These are phyloP conservation scores for Grigorovia yakushimaensis DNA, from an alignment of 805 yeast genomes.

Conservation along the genomic window DNA sequence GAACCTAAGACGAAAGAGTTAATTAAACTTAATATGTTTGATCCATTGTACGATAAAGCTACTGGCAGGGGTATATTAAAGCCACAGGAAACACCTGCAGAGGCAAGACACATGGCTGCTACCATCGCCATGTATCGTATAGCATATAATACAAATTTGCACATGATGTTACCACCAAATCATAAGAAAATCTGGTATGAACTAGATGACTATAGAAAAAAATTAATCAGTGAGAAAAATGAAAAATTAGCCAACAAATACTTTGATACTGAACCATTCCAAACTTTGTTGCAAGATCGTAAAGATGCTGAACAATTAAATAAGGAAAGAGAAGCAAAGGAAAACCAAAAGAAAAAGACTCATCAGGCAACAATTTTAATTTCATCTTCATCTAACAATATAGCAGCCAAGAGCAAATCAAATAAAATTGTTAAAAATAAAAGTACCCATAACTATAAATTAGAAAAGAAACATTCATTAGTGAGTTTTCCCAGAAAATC, in stretches of 20 bases:
- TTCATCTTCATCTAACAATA: slow-evolving; percentile 12
- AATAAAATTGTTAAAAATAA: background rate
- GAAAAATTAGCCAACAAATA: slow-evolving; percentile 39
- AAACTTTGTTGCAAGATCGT: slow-evolving; percentile 47
- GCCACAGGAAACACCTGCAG: slow-evolving; percentile 74
- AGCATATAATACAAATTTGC: slow-evolving; percentile 70
- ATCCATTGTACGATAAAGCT: slow-evolving; percentile 31
- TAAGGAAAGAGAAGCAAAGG: slow-evolving; percentile 38
- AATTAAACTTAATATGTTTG: slow-evolving; percentile 45
- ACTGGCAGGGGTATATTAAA: slow-evolving; percentile 41
- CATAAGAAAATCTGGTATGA: slow-evolving; percentile 73
- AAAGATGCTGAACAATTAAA: slow-evolving; percentile 34
- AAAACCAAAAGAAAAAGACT: slow-evolving; percentile 42
- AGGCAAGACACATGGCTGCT: slow-evolving; percentile 85
- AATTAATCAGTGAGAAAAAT: slow-evolving; percentile 34
- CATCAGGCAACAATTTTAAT: slow-evolving; percentile 39
- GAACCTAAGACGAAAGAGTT: slow-evolving; percentile 75
- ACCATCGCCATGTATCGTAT: slow-evolving; percentile 77
- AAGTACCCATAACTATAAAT: background rate
- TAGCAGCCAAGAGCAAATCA: background rate
- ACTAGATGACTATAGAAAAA: slow-evolving; percentile 52
- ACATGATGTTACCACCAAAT: slow-evolving; percentile 77
- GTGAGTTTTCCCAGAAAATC: slow-evolving; percentile 39
- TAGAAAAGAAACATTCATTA: slow-evolving; percentile 4
- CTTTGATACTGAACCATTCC: slow-evolving; percentile 72